Evolutionary conservation across 495 filamentous ascomycete species (phyloP).

Genomic region (Talaromyces trachyspermus): DNA sequence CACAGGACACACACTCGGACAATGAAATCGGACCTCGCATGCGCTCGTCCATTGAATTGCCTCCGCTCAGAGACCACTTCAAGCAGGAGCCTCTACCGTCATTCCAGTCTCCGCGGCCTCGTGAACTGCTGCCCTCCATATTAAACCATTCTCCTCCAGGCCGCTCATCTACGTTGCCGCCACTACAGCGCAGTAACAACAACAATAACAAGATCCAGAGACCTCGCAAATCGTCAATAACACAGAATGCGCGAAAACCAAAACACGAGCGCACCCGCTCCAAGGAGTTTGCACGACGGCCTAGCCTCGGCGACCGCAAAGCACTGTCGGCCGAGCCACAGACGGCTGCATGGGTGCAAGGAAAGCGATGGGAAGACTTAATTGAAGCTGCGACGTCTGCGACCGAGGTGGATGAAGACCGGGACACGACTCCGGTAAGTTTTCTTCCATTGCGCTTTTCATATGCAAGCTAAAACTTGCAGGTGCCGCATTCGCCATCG

Average conservation of each 20-base stretch:
- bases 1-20: conserved; percentile 66
- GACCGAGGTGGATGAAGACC: conserved; percentile 79
- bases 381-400: conserved; percentile 88
- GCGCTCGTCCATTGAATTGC: conserved; percentile 62
- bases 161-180: conserved; percentile 79
- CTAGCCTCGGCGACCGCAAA: conserved; percentile 70
- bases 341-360: conserved; percentile 58
- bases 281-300: conserved; percentile 55
- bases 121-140: conserved; percentile 75
- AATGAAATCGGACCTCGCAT: conserved; percentile 54
- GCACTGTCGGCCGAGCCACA: conserved; percentile 77
- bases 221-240: conserved; percentile 77
- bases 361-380: conserved; percentile 89
- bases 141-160: conserved; percentile 74
- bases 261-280: conserved; percentile 75
- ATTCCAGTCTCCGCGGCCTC: conserved; percentile 51
- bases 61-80: conserved; percentile 63
- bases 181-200: conserved; percentile 55
- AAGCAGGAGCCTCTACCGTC: conserved; percentile 62
- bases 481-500: conserved; percentile 63
- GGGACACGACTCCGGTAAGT: conserved; percentile 74
- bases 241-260: conserved; percentile 60
- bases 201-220: conserved; percentile 50
- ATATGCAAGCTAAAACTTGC: conserved; percentile 4
- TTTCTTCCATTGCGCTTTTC: neutral